Evolutionary conservation across 192 early-diverging fungal species (phyloP), one percentile per base, ranked within the genome.

Genomic region (Spizellomyces sp.): DNA sequence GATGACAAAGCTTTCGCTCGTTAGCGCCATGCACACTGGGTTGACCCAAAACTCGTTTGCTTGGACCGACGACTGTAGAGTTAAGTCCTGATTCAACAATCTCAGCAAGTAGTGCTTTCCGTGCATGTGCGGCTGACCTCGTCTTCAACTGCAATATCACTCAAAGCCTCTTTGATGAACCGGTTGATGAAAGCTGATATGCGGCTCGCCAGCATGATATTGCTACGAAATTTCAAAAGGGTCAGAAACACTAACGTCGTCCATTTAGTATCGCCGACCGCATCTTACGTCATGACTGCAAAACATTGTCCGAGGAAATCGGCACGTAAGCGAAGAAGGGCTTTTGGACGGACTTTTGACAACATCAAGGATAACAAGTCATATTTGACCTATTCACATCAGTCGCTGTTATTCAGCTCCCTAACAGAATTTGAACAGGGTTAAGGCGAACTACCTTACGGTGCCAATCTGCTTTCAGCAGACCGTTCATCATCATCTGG

Each of bases 401-500:
- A 36, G 3, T 36, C 27, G 3, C 3, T 36, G 27, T 36, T 36
- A 36, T 36, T 36, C 1, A 36, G 27, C 27, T 36, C 27, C 27
- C 27, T 36, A 36, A 36, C 3, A 36, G 27, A 36, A 36, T 36
- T 2, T 36, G 27, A 36, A 36, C 27, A 36, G 27, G 27, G 27
- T 2, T 2, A 90, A 36, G 27, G 3, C 27, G 27, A 36, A 36
- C 27, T 36, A 36, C 90, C 69, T 90, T 92, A 27, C 91, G 85
- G 63, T 90, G 89, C 81, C 91, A 88, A 67, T 93, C 91, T 73
- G 90, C 88, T n/a, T 80, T 80, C 45, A 96, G 67, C 17, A 96
- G 78, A 22, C 84, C 87, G 14, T 84, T 83, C 45, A 94, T 75
- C 15, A 93, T 84, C 48, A 81, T 79, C 17, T 71, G 63, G 6